phyloP scores from a whole-genome alignment of 352 stramenopile genomes.

The Phytophthora pseudosyringae region DNA sequence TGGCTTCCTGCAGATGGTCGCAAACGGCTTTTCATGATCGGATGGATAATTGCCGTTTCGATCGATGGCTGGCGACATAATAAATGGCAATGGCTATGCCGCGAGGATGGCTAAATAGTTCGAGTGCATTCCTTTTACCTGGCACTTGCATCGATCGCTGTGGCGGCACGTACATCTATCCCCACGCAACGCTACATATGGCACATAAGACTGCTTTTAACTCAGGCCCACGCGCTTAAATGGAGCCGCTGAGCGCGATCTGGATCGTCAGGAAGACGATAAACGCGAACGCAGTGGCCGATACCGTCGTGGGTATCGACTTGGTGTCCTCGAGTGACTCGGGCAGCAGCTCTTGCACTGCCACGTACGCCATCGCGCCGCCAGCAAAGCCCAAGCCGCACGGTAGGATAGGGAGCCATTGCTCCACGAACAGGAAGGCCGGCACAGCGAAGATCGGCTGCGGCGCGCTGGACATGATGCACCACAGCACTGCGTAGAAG shows the following conservation, averaged over 20 bases:
- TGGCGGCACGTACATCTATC: conserved; percentile 21
- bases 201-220: conserved; percentile 6
- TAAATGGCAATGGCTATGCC: not conserved
- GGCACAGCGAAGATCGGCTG: conserved; percentile 99
- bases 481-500: conserved; percentile 89
- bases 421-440: conserved; percentile 92
- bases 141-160: not conserved
- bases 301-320: conserved; percentile 68
- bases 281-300: conserved; percentile 74
- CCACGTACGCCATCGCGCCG: conserved; percentile 97
- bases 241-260: conserved; percentile 71
- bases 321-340: conserved; percentile 89
- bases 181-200: not conserved
- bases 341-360: conserved; percentile 83
- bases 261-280: conserved; percentile 88
- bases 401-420: conserved; percentile 95
- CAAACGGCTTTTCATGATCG: conserved; percentile 27
- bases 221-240: conserved; percentile 17
- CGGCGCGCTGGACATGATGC: conserved; percentile 91
- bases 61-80: not conserved
- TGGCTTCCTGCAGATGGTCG: conserved; percentile 25
- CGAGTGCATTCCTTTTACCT: conserved; percentile 18
- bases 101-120: conserved; percentile 31
- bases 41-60: conserved; percentile 12
- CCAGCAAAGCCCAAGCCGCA: conserved; percentile 97